These are phyloP conservation scores for Xylariaceae sp. DNA, from an alignment of 2,329 filamentous ascomycete genomes.

Conservation along the genomic window DNA sequence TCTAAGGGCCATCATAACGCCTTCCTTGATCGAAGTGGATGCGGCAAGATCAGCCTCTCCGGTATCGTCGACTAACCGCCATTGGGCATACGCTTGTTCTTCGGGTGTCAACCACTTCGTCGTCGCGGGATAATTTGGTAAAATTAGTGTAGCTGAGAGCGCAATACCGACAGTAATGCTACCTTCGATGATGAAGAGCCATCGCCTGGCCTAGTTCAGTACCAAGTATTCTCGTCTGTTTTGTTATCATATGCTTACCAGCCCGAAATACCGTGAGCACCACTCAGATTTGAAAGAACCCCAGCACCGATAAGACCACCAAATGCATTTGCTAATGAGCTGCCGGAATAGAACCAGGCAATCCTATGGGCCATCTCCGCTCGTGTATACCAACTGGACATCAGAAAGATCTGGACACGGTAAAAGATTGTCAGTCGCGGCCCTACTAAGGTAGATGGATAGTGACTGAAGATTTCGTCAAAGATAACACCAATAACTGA, in stretches of 20 bases:
- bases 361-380: conserved; percentile 52
- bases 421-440: conserved; percentile 3
- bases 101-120: conserved; percentile 58
- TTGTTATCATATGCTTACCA: conserved; percentile 37
- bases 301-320: conserved; percentile 57
- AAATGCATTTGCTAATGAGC: conserved; percentile 56
- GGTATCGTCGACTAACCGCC: conserved; percentile 56
- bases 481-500: no score
- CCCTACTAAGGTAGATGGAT: no score
- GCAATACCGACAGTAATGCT: conserved; percentile 48
- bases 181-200: conserved; percentile 50
- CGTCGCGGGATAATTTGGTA: conserved; percentile 61
- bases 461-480: no score
- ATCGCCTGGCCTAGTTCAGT: conserved; percentile 34
- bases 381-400: conserved; percentile 54
- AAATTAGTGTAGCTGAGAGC: conserved; percentile 42
- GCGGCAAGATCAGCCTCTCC: conserved; percentile 51
- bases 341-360: conserved; percentile 54
- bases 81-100: conserved; percentile 59
- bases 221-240: background rate
- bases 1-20: conserved; percentile 53
- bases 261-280: conserved; percentile 45
- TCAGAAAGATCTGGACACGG: conserved; percentile 45
- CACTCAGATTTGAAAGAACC: conserved; percentile 51
- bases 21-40: conserved; percentile 48